These are phyloP conservation scores for Dryas alaskensis DNA, from an alignment of 306 rosid genomes.

Conservation along the genomic window DNA sequence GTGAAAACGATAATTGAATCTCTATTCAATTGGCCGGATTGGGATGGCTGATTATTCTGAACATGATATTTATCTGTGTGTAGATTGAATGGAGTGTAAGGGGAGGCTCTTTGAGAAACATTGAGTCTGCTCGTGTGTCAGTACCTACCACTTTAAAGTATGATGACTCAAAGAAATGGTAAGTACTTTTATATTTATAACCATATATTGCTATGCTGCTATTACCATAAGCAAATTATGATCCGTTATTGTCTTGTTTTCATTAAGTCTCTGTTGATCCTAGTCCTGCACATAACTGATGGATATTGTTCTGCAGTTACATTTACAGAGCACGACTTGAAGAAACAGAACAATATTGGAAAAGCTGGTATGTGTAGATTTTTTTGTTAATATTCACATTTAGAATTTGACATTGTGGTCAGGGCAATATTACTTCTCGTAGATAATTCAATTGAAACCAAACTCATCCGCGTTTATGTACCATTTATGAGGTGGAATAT, in stretches of 20 bases:
- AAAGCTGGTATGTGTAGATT: conserved; percentile 65
- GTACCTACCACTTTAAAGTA: conserved; percentile 76
- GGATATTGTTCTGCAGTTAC: conserved; percentile 65
- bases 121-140: conserved; percentile 90
- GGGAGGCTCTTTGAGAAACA: conserved; percentile 78
- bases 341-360: conserved; percentile 96
- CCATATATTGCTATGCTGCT: conserved; percentile 5
- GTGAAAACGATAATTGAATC: neutral
- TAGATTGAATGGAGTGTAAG: conserved; percentile 89
- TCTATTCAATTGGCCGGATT: too few species aligned
- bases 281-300: conserved; percentile 23
- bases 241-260: conserved; percentile 15
- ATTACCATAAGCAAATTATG: neutral
- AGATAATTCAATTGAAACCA: conserved; percentile 20
- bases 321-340: conserved; percentile 66
- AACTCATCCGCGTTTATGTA: neutral
- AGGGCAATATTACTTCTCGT: neutral
- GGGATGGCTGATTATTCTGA: conserved; percentile 6
- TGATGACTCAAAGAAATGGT: conserved; percentile 90
- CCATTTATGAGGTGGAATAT: conserved; percentile 20
- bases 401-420: neutral
- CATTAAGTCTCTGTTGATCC: conserved; percentile 1
- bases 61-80: conserved; percentile 21
- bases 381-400: neutral
- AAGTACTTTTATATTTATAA: conserved; percentile 13